These are phyloP conservation scores for Colletotrichum sp. DNA, from an alignment of 2,329 filamentous ascomycete species.

Conservation along the genomic window DNA sequence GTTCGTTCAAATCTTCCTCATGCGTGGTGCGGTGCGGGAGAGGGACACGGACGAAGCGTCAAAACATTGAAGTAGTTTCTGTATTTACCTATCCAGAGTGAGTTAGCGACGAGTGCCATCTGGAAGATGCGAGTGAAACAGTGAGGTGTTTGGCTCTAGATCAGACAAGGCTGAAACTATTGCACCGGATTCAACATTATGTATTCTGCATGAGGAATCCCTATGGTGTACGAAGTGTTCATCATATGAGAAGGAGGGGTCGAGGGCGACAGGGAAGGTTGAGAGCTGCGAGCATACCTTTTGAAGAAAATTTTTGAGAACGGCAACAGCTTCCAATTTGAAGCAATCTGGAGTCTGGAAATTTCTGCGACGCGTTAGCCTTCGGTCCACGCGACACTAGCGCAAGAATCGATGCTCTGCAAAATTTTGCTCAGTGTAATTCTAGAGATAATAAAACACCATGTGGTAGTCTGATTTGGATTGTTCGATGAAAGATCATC, in stretches of 20 bases:
- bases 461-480: conserved; percentile 65
- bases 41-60: conserved; percentile 13
- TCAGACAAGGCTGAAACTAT: conserved; percentile 75
- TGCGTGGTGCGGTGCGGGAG: conserved; percentile 29
- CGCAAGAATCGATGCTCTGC: neutral
- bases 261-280: neutral
- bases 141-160: conserved; percentile 38
- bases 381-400: neutral
- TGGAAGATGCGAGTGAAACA: conserved; percentile 23
- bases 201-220: conserved; percentile 74
- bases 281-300: conserved; percentile 3
- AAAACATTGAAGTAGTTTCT: neutral
- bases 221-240: conserved; percentile 65
- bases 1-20: conserved; percentile 74
- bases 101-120: conserved; percentile 39
- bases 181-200: conserved; percentile 66
- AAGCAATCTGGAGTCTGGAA: conserved; percentile 2
- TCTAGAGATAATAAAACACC: conserved; percentile 59
- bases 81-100: conserved; percentile 46
- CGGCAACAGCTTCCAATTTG: conserved; percentile 51
- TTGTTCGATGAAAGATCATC: conserved; percentile 60
- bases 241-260: conserved; percentile 51
- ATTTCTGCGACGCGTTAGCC: conserved; percentile 8
- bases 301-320: neutral
- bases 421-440: conserved; percentile 60